These are phyloP conservation scores for Backusella liffmaniae DNA, from an alignment of 192 early-diverging fungal genomes.

Conservation along the genomic window DNA sequence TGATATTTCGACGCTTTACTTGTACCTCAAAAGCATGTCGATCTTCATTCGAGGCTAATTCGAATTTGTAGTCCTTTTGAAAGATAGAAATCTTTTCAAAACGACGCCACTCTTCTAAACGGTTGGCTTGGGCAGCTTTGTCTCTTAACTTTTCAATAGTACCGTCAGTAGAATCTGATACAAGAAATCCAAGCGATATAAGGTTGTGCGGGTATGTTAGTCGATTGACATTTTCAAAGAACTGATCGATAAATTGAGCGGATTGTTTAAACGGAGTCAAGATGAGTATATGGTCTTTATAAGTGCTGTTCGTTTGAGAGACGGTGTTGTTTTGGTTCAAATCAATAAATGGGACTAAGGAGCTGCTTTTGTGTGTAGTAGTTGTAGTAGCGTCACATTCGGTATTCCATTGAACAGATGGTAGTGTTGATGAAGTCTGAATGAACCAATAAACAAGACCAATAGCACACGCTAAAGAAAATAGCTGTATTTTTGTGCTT, in stretches of 20 bases:
- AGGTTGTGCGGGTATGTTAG: slow-evolving; percentile 60
- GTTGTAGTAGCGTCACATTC: not conserved
- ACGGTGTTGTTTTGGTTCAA: not conserved
- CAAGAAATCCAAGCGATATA: slow-evolving; percentile 68
- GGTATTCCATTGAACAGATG: not conserved
- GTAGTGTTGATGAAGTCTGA: not conserved
- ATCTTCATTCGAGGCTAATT: slow-evolving; percentile 44
- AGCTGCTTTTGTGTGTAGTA: not conserved
- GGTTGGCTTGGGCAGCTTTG: slow-evolving; percentile 8
- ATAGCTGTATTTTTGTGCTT: slow-evolving; percentile 2
- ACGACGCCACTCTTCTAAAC: slow-evolving; percentile 40
- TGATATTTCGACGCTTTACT: slow-evolving; percentile 51
- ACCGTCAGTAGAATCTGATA: slow-evolving; percentile 57
- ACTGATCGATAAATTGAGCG: slow-evolving; percentile 51
- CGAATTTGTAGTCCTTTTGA: slow-evolving; percentile 56
- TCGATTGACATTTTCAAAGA: slow-evolving; percentile 56
- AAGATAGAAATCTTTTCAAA: slow-evolving; percentile 59
- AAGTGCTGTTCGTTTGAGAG: not conserved
- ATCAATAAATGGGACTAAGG: not conserved
- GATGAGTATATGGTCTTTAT: slow-evolving; percentile 48
- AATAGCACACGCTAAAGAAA: not conserved
- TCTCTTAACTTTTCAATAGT: slow-evolving; percentile 52
- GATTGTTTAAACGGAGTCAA: slow-evolving; percentile 68
- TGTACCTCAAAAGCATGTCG: slow-evolving; percentile 63
- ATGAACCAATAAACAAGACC: slow-evolving; percentile 1